phyloP scores from a whole-genome alignment of 2,329 filamentous ascomycete genomes.

The Aspergillus latus region DNA sequence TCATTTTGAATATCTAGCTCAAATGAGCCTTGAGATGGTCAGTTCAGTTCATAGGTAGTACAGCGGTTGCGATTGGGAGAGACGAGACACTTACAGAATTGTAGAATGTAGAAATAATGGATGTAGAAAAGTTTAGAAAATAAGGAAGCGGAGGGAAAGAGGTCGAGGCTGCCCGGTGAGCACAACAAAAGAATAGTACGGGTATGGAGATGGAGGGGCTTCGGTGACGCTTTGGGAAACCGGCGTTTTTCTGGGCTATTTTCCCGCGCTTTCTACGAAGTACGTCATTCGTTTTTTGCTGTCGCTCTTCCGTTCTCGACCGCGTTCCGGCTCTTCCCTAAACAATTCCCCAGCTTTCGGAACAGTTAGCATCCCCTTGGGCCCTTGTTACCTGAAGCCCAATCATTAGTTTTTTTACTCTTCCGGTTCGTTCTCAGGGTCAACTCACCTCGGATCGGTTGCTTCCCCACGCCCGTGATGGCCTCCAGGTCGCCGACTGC shows the following conservation, averaged over 20 bases:
- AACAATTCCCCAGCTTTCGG: slow-evolving; percentile 25
- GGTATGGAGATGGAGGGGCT: slow-evolving; percentile 26
- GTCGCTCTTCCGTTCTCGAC: slow-evolving; percentile 18
- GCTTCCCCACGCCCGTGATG: slow-evolving; percentile 31
- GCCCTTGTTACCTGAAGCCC: slow-evolving; percentile 6
- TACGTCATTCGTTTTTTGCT: slow-evolving; percentile 7
- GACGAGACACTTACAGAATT: slow-evolving; percentile 11
- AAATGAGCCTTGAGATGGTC: slow-evolving; percentile 17
- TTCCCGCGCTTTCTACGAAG: slow-evolving; percentile 35
- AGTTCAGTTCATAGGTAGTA: slow-evolving; percentile 17
- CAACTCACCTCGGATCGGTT: slow-evolving; percentile 15
- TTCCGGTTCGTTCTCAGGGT: slow-evolving; percentile 2
- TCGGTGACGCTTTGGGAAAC: slow-evolving; percentile 37
- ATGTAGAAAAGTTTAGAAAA: slow-evolving; percentile 13
- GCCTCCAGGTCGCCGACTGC: slow-evolving; percentile 35
- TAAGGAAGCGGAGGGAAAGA: slow-evolving; percentile 21
- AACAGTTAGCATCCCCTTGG: background rate
- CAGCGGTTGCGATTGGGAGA: background rate
- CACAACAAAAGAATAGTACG: slow-evolving; percentile 17
- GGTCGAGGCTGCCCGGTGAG: slow-evolving; percentile 26
- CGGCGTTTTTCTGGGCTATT: slow-evolving; percentile 13
- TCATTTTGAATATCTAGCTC: slow-evolving; percentile 52
- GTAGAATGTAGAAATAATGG: slow-evolving; percentile 1
- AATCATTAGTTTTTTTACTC: slow-evolving; percentile 1
- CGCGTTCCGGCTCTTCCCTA: slow-evolving; percentile 39